Conservation (phyloP, 2,329 filamentous ascomycete genomes). For the Dothideomycetes sp. region DNA sequence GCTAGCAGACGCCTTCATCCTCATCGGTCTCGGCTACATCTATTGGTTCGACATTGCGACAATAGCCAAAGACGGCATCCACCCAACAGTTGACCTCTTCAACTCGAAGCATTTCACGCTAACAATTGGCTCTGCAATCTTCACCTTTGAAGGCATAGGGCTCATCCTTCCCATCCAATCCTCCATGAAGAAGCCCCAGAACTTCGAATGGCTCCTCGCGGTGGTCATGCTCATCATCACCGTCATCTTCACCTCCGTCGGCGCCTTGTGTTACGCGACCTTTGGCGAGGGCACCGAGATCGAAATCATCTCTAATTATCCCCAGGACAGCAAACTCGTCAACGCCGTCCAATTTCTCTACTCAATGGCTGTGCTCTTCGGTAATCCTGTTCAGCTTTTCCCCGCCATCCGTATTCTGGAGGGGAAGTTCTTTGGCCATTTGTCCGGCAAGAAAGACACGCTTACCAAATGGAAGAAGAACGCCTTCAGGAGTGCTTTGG, state of each 20-base stretch:
- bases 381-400: slow-evolving; percentile 65
- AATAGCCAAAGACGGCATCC: slow-evolving; percentile 45
- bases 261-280: slow-evolving; percentile 62
- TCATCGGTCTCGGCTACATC: slow-evolving; percentile 61
- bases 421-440: slow-evolving; percentile 52
- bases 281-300: slow-evolving; percentile 60
- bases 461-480: slow-evolving; percentile 72
- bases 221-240: slow-evolving; percentile 65
- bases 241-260: slow-evolving; percentile 59
- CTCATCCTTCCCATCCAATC: slow-evolving; percentile 67
- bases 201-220: slow-evolving; percentile 55
- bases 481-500: slow-evolving; percentile 46
- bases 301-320: slow-evolving; percentile 67
- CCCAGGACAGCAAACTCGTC: slow-evolving; percentile 59
- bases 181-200: slow-evolving; percentile 59
- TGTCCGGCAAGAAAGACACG: slow-evolving; percentile 53
- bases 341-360: slow-evolving; percentile 68
- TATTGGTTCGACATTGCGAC: slow-evolving; percentile 57
- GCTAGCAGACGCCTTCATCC: slow-evolving; percentile 60
- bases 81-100: slow-evolving; percentile 54
- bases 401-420: slow-evolving; percentile 63
- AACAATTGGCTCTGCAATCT: slow-evolving; percentile 63
- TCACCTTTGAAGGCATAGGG: slow-evolving; percentile 69
- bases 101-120: slow-evolving; percentile 59
- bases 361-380: slow-evolving; percentile 60